phyloP scores from a whole-genome alignment of 2,329 filamentous ascomycete genomes.

The Scedosporium apiospermum region DNA sequence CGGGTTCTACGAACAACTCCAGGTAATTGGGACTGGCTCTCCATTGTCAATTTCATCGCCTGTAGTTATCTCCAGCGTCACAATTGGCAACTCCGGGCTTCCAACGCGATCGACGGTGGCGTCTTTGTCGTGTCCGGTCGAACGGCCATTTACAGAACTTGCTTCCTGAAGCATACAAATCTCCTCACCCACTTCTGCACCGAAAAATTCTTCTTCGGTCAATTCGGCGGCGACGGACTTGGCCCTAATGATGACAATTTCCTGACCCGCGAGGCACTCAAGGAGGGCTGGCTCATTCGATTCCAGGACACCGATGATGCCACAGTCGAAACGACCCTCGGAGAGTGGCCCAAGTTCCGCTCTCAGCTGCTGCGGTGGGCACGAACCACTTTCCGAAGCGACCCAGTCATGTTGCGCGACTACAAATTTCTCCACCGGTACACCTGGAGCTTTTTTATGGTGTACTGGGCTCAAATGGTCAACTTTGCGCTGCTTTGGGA shows the following conservation, averaged over 20 bases:
- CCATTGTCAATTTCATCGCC: constrained; percentile 45
- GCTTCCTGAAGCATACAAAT: constrained; percentile 31
- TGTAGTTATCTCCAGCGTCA: constrained; percentile 51
- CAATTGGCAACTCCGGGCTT: constrained; percentile 50
- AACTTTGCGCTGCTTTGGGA: constrained; percentile 50
- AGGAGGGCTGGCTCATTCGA: constrained; percentile 39
- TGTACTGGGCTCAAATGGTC: constrained; percentile 42
- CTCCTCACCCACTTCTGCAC: constrained; percentile 35
- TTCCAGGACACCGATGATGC: constrained; percentile 42
- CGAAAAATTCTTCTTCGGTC: constrained; percentile 39
- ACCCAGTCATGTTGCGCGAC: constrained; percentile 34
- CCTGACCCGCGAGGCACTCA: constrained; percentile 43
- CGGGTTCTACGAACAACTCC: constrained; percentile 30
- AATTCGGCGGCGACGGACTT: constrained; percentile 16
- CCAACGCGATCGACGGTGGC: constrained; percentile 47
- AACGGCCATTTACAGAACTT: constrained; percentile 40
- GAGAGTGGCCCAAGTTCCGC: constrained; percentile 37
- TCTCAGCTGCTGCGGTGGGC: constrained; percentile 47
- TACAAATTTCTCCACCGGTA: constrained; percentile 17
- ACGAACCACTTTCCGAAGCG: constrained; percentile 48
- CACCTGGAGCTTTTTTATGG: constrained; percentile 45
- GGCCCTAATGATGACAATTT: constrained; percentile 55
- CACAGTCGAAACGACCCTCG: constrained; percentile 42
- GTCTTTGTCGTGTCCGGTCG: constrained; percentile 50
- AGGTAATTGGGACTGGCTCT: constrained; percentile 17